Evolutionary conservation across 805 yeast genomes (phyloP), one percentile per base, ranked within the genome.

Genomic region (Dipodascus geniculatus): DNA sequence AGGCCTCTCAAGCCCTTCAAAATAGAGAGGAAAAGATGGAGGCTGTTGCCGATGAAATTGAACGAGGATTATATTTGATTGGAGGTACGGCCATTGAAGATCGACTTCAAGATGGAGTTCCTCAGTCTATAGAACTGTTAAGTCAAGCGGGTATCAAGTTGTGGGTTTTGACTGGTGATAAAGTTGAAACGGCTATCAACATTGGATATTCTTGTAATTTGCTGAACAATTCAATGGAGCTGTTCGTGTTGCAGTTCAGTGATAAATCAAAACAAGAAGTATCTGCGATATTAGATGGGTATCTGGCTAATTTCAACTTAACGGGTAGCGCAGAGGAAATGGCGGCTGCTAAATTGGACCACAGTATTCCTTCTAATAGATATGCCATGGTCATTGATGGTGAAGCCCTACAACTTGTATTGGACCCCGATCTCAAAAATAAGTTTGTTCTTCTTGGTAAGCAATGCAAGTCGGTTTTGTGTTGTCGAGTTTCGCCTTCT

Each of bases 21-120:
- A 74, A 80, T 55, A 74, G 93, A 54, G 93, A 85, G 42, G 80
- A 71, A 19, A 62, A 69, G 50, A 74, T 85, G 62, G 88, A 82
- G 49, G 65, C 63, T 47, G 76, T 82, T 47, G 80, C 82, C 19
- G 81, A 78, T 47, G 77, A 78, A 38, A 74, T 87, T 55, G 95
- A 86, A 66, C 67, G 69, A 2, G 78, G 74, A 23, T 70, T 86
- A 55, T 68, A 68, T 3, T 70, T 85, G 49, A 67, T 85, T 50
- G 95, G 95, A 17, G 89, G 90, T 17, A 85, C 95, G 20, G 95
- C 91, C 4, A 85, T 85, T 62, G 95, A 85, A 64, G 95, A 85
- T 63, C 70, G 87, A 55, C 72, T 85, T 44, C 95, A 85, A 66
- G 83, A 81, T 52, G 91, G 91, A 56, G 95, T 85, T 16, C 91